Evolutionary conservation across 2,329 filamentous ascomycete species (phyloP).

Genomic region (Fusarium secorum): DNA sequence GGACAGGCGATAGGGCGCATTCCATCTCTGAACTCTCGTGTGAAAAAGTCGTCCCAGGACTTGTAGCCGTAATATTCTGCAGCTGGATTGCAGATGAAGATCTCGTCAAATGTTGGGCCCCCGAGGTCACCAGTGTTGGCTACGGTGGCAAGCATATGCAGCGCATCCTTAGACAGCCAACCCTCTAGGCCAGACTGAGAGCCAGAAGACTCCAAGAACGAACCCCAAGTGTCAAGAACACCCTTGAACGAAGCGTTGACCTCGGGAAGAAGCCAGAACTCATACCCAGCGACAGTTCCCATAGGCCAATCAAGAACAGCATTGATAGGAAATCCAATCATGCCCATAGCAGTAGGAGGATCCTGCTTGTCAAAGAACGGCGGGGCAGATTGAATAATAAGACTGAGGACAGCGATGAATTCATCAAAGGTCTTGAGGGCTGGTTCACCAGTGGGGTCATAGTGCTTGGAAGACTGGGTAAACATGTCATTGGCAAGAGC

Average conservation of each 20-base stretch:
- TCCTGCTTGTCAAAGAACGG: not conserved
- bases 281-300: constrained; percentile 10
- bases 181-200: not conserved
- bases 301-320: constrained; percentile 19
- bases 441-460: not conserved
- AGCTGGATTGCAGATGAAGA: not conserved
- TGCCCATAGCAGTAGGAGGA: not conserved
- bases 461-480: constrained; percentile 4
- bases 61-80: not conserved
- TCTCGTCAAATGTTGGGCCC: not conserved
- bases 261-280: constrained; percentile 2
- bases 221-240: constrained; percentile 1
- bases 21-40: not conserved
- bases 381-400: not conserved
- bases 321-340: constrained; percentile 17
- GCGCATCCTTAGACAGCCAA: not conserved
- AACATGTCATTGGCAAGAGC: not conserved
- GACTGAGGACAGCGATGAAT: not conserved
- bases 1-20: not conserved
- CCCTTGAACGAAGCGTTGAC: not conserved
- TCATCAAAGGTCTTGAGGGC: not conserved
- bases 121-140: not conserved
- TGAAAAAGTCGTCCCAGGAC: constrained; percentile 18
- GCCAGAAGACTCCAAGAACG: not conserved
- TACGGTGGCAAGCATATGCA: not conserved